These are phyloP conservation scores for Phytophthora podocarpi DNA, from an alignment of 352 stramenopile genomes.

Conservation along the genomic window DNA sequence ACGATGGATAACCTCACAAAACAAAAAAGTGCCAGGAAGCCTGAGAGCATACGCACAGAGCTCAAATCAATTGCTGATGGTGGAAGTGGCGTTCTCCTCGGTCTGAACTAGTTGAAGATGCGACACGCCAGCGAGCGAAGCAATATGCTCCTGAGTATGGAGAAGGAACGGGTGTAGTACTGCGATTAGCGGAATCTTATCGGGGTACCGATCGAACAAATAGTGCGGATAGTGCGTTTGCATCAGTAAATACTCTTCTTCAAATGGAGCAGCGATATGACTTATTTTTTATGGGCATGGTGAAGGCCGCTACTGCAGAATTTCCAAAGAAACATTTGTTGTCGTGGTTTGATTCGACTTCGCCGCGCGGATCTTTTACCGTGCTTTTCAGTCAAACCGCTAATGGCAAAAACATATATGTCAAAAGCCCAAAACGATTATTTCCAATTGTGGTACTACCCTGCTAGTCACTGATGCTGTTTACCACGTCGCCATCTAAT, in stretches of 20 bases:
- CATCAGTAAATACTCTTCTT: neutral
- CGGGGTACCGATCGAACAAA: neutral
- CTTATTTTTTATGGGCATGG: neutral
- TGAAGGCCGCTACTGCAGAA: neutral
- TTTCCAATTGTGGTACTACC: neutral
- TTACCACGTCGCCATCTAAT: neutral
- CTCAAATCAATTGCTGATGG: neutral
- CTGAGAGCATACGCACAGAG: neutral
- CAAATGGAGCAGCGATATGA: neutral
- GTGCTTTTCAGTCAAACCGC: neutral
- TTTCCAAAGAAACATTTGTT: neutral
- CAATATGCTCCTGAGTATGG: neutral
- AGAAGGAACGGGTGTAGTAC: neutral
- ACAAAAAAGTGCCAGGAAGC: constrained; percentile 9
- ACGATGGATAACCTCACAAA: neutral
- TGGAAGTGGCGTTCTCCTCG: neutral
- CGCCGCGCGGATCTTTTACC: neutral
- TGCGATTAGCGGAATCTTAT: neutral
- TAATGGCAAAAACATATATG: neutral
- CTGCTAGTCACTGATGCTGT: neutral
- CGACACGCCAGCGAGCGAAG: neutral
- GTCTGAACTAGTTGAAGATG: neutral
- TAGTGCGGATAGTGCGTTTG: neutral
- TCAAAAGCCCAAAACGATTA: neutral
- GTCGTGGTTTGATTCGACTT: neutral